Evolutionary conservation across 306 rosid genomes (phyloP).

Genomic region (Hippophae rhamnoides): DNA sequence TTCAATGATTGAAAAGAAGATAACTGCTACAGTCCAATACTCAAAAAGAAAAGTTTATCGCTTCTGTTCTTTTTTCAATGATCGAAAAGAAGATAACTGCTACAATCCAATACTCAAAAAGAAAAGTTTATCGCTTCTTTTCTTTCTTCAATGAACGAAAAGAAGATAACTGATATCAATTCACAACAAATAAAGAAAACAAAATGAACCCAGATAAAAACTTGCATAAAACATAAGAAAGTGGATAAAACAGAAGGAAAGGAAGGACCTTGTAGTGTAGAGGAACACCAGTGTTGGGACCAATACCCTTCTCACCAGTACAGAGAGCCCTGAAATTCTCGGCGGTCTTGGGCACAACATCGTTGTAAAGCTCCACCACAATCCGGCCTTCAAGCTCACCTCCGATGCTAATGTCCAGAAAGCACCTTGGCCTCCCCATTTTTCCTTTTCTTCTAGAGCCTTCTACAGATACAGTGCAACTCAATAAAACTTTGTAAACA

Average conservation of each 20-base stretch:
- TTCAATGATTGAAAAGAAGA: not conserved
- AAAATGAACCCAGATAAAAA: constrained; percentile 5
- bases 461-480: not conserved
- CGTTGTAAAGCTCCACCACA: constrained; percentile 62
- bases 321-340: constrained; percentile 88
- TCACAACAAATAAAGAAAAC: not conserved
- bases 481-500: too few relatives aligned
- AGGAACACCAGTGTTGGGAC: constrained; percentile 62
- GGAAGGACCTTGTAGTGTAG: constrained; percentile 70
- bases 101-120: not conserved
- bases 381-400: constrained; percentile 83
- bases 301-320: constrained; percentile 86
- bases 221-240: not conserved
- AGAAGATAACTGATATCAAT: not conserved
- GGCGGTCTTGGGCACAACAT: constrained; percentile 64
- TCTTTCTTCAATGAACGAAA: not conserved
- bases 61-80: not conserved
- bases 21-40: too few relatives aligned
- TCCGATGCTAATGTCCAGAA: constrained; percentile 67
- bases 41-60: too few relatives aligned
- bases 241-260: not conserved
- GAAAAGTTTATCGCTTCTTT: too few relatives aligned
- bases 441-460: constrained; percentile 2
- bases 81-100: not conserved
- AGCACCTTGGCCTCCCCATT: constrained; percentile 66